Base-by-base conservation (phyloP, 2,329 filamentous ascomycete species). In the Beauveria varroae region DNA sequence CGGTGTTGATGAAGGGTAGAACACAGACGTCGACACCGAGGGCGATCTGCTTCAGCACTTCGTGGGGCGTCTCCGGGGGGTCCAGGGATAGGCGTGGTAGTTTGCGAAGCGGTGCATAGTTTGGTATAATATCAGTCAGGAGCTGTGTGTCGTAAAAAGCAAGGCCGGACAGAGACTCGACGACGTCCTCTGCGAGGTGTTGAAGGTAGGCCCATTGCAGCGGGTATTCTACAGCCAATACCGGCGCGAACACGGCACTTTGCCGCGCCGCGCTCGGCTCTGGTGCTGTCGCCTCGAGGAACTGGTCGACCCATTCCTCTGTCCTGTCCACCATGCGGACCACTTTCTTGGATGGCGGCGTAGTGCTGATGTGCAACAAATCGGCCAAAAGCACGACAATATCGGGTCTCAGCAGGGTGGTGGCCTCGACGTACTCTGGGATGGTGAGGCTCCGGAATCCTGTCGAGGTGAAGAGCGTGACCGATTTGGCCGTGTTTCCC, bases 281-380 rank as follows among this genome's bases (percentile, higher is more conserved):
- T 16, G 68, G 62, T 14, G 63, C 69, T 22, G 70, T 67, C 20
- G 69, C 67, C 22, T 71, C 70, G 41, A 92, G 78, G 56, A 91
- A 85, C 64, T 89, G 83, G 26, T 85, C 82, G 20, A 93, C 78
- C 91, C 92, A 98, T 43, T 84, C 82, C 70, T 95, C 89, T 1
- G 91, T 96, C 61, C 93, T 82, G 69, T 95, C 91, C 26, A 86
- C 87, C 86, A 96, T 97, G 69, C 90, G 92, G 41, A 86, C 80
- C 52, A 89, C 84, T 51, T 93, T 83, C 74, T 96, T 96, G 10
- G 81, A 76, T 3, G 87, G 84, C 0, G 89, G 82, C 4, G 73
- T 78, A 65, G 59, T 78, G 76, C 74, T 76, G 12, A 69, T 70
- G 60, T 78, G 67, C 67, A 75, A 66, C 10, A 93, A 81, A 73